Evolutionary conservation across 495 filamentous ascomycete species (phyloP).

Genomic region (Neurospora sp.): DNA sequence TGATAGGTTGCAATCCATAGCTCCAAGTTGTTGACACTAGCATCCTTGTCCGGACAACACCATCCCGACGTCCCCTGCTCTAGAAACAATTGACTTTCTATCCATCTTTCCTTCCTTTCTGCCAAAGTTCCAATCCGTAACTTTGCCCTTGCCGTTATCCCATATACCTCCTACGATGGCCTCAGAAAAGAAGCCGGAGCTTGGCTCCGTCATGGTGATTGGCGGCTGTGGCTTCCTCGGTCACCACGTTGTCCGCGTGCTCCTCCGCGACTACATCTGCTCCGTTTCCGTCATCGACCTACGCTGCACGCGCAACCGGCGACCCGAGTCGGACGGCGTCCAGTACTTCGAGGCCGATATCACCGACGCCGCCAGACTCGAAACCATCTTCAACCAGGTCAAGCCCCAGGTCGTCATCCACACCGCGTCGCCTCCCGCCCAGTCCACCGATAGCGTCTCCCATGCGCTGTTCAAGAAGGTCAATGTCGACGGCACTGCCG

Average conservation of each 20-base stretch:
- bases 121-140: not conserved
- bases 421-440: slow-evolving; percentile 69
- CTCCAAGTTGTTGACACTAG: not conserved
- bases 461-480: slow-evolving; percentile 68
- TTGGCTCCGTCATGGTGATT: slow-evolving; percentile 53
- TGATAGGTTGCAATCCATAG: not conserved
- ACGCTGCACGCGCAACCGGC: slow-evolving; percentile 62
- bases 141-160: not conserved
- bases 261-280: slow-evolving; percentile 44
- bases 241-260: slow-evolving; percentile 53
- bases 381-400: slow-evolving; percentile 53
- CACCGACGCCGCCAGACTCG: slow-evolving; percentile 56
- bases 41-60: not conserved
- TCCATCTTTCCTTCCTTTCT: not conserved
- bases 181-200: slow-evolving; percentile 27
- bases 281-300: slow-evolving; percentile 81
- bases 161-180: slow-evolving; percentile 17
- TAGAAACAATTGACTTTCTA: not conserved
- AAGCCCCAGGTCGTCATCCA: slow-evolving; percentile 90
- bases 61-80: not conserved
- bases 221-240: slow-evolving; percentile 66
- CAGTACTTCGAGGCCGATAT: slow-evolving; percentile 82
- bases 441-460: slow-evolving; percentile 31
- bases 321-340: slow-evolving; percentile 54
- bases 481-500: slow-evolving; percentile 83